Percentiles rank a stretch among this genome's conserved stretches.
Evolutionary conservation across 148 eudicot species (phyloP).

Genomic region (Amaranthus cruentus): DNA sequence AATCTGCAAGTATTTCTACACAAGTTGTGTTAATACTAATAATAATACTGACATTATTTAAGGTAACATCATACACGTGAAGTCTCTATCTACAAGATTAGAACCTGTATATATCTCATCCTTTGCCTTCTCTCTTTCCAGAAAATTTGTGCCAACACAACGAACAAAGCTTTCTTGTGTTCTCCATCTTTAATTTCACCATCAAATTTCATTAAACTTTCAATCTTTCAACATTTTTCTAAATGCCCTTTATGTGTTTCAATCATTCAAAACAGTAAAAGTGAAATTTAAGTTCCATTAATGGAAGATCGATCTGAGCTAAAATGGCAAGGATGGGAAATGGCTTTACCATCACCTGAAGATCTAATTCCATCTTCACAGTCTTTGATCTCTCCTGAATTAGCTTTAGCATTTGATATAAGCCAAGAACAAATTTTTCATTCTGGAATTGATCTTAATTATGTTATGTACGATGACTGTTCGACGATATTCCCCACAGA

Average conservation of each 20-base stretch:
- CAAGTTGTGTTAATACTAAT: no score
- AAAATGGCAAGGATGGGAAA: not conserved
- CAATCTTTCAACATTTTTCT: no score
- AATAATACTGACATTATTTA: no score
- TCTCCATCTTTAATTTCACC: not conserved
- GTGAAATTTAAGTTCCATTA: not conserved
- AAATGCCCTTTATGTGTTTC: not conserved
- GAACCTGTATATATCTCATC: no score
- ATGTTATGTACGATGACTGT: slow-evolving; percentile 6
- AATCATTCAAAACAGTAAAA: not conserved
- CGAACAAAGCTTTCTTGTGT: no score
- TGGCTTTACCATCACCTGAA: slow-evolving; percentile 27
- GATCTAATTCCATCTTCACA: slow-evolving; percentile 34
- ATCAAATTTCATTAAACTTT: no score
- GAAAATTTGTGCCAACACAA: no score
- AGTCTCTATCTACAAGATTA: no score
- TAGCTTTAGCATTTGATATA: slow-evolving; percentile 36
- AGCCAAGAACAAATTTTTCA: slow-evolving; percentile 8
- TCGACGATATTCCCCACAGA: slow-evolving; percentile 35
- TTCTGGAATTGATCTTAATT: slow-evolving; percentile 10
- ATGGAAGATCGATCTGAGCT: slow-evolving; percentile 22
- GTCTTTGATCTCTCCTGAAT: slow-evolving; percentile 33
- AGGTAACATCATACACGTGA: no score
- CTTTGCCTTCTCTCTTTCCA: no score
- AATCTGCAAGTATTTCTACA: no score